Evolutionary conservation across 73 alveolate genomes (phyloP), one percentile per base, ranked within the genome.

Genomic region (Urostyla sp.): DNA sequence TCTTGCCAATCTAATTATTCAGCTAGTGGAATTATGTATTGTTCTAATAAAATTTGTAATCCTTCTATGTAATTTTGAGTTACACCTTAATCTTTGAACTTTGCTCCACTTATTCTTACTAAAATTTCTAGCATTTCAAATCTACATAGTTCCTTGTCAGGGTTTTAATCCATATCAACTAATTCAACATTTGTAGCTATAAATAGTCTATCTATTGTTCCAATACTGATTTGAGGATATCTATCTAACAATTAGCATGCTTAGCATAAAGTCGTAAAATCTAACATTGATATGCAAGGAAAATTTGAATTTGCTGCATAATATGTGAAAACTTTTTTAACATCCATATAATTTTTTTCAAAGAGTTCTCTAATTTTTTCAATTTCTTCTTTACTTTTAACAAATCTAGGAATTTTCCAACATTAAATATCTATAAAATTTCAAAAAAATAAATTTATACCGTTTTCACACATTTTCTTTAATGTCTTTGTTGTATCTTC

Each of bases 111-210:
- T 28, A 80, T 34, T 50, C 90, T 61, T 11, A 80, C 69, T 21
- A 80, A 23, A 2, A 80, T 50, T 48, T 85, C 93, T 48, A 49
- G 76, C 43, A 85, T 61, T 46, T 85, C 93, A 66, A 51, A 85
- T 52, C 93, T 60, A 36, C 84, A 61, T 13, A 85, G 78, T 11
- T 74, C 88, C 35, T 85, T 45, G 21, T 76, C 93, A 15, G 93
- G 93, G 36, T 85, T 74, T 30, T 75, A 85, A 32, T 61, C 75
- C n/a, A 43, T 54, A 26, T 85, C 69, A n/a, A n/a, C 72, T 15
- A 63, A 16, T 23, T 74, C 87, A 0, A 75, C 85, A 76, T 85
- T 85, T 4, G 93, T 73, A 11, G 61, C 75, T 16, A 85, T 75
- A 53, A 85, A 85, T 24, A 76, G 27, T 63, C 89, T 46, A 67